A percentile compares a stretch with the other conserved stretches of the same genome.
phyloP scores from a whole-genome alignment of 225 moss, liverwort and hornwort species.

The Bryoerythrophyllum caledonicum region DNA sequence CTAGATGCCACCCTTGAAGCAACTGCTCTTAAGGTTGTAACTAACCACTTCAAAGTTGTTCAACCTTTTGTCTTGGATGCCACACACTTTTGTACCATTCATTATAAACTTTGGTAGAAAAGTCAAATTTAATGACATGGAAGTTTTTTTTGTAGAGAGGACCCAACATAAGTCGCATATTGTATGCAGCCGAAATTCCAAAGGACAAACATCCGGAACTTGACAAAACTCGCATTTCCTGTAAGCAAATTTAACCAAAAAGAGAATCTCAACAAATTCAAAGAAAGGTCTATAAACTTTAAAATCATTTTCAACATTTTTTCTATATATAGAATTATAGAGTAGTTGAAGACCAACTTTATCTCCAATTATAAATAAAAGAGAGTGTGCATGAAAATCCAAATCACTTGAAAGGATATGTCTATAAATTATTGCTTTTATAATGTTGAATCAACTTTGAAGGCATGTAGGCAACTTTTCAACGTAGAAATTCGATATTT shows the following conservation, averaged over 20 bases:
- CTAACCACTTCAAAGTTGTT: slow-evolving; percentile 6
- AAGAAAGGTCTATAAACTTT: background rate
- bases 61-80: background rate
- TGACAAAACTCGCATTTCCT: slow-evolving; percentile 54
- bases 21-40: slow-evolving; percentile 30
- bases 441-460: no score
- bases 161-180: slow-evolving; percentile 60
- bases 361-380: no score
- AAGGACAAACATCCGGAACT: slow-evolving; percentile 45
- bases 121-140: background rate
- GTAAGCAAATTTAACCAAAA: slow-evolving; percentile 25
- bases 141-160: slow-evolving; percentile 47
- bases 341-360: no score
- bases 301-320: no score
- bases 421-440: no score
- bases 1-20: slow-evolving; percentile 38
- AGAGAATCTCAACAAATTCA: background rate
- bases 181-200: slow-evolving; percentile 63
- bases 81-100: background rate
- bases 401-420: no score
- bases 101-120: background rate
- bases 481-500: no score
- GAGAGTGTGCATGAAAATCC: no score
- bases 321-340: no score
- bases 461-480: no score